Percentiles rank a stretch among this genome's conserved stretches.
phyloP scores from a whole-genome alignment of 108 stramenopile genomes.

The Cyclostephanos tholiformis region DNA sequence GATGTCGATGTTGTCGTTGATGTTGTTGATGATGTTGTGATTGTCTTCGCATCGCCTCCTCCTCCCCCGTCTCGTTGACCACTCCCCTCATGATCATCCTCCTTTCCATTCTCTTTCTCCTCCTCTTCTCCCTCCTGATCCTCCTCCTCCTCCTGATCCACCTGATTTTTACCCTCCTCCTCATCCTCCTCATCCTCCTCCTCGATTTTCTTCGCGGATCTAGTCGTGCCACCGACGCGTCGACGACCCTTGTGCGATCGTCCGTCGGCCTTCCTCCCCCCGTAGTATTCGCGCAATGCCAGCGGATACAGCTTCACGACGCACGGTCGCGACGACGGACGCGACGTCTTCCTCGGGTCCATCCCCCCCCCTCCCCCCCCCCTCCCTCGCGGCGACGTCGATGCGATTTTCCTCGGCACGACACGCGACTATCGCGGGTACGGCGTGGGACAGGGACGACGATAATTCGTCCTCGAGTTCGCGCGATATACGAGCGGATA shows the following conservation, averaged over 20 bases:
- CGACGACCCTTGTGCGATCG: conserved; percentile 57
- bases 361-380: background rate
- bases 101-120: background rate
- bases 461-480: background rate
- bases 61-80: background rate
- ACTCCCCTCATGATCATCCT: background rate
- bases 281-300: conserved; percentile 60
- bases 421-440: no score
- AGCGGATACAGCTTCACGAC: conserved; percentile 81
- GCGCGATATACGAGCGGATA: conserved; percentile 48
- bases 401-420: no score
- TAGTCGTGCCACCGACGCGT: conserved; percentile 30
- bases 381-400: background rate
- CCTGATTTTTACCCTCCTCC: no score
- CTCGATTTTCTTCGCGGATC: background rate
- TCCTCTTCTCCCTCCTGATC: background rate
- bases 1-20: background rate
- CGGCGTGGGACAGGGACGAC: no score
- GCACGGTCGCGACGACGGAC: conserved; percentile 36
- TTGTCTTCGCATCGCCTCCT: background rate
- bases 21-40: background rate
- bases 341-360: background rate
- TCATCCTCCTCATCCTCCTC: background rate
- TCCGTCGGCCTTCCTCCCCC: conserved; percentile 62
- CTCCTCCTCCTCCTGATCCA: background rate